Evolutionary conservation across 192 early-diverging fungal species (phyloP).

Genomic region (Thamnidium elegans): DNA sequence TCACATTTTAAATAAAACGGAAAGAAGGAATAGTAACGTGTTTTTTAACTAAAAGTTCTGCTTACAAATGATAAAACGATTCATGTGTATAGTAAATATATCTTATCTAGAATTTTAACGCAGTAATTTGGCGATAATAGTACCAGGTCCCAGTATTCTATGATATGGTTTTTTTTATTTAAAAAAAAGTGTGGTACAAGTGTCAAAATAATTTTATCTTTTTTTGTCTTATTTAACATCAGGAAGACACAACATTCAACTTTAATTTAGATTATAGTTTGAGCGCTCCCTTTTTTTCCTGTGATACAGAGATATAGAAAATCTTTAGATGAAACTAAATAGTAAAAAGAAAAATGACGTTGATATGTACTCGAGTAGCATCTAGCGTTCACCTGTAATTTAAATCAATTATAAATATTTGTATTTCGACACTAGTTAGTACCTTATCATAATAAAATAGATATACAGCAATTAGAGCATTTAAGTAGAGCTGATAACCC

Average conservation of each 20-base stretch:
- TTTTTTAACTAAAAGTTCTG: conserved; percentile 12
- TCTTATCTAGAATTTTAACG: conserved; percentile 18
- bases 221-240: not conserved
- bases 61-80: conserved; percentile 4
- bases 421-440: too few relatives aligned
- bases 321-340: too few relatives aligned
- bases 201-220: not conserved
- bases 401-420: too few relatives aligned
- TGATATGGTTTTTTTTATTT: not conserved
- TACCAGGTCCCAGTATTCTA: conserved; percentile 9
- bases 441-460: too few relatives aligned
- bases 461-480: too few relatives aligned
- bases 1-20: not conserved
- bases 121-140: conserved; percentile 16
- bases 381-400: too few relatives aligned
- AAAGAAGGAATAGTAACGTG: not conserved
- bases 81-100: conserved; percentile 12
- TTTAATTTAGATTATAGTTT: not conserved
- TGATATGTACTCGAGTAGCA: too few relatives aligned
- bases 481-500: too few relatives aligned
- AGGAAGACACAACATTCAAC: not conserved
- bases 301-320: too few relatives aligned
- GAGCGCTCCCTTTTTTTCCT: too few relatives aligned
- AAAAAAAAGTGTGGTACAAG: not conserved
- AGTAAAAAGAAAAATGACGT: too few relatives aligned